Evolutionary conservation across 352 stramenopile species (phyloP).

Genomic region (Pilasporangium apinafurcum): DNA sequence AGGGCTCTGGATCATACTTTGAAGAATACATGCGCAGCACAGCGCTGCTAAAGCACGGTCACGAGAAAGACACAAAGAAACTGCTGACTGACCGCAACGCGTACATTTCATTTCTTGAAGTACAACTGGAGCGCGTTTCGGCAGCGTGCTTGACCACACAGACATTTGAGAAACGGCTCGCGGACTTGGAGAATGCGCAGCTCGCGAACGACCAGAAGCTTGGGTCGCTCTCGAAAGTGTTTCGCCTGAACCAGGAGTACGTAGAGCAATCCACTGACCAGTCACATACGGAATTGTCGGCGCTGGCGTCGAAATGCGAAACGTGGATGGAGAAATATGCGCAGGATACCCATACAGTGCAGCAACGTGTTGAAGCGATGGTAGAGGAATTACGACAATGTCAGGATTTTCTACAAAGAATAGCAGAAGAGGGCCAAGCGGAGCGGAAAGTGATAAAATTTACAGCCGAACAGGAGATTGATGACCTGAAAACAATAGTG

Average conservation of each 20-base stretch:
- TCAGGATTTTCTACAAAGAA: constrained; percentile 28
- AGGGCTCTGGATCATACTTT: constrained; percentile 56
- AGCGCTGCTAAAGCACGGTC: constrained; percentile 58
- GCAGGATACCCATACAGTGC: constrained; percentile 27
- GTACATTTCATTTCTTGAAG: constrained; percentile 86
- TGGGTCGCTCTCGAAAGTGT: constrained; percentile 59
- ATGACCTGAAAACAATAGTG: constrained; percentile 47
- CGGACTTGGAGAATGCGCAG: constrained; percentile 42
- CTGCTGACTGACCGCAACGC: constrained; percentile 78
- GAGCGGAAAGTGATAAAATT: constrained; percentile 13
- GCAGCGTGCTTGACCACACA: constrained; percentile 68
- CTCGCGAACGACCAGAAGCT: constrained; percentile 43
- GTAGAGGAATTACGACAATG: constrained; percentile 36
- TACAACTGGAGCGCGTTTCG: constrained; percentile 84
- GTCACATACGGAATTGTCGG: constrained; percentile 19
- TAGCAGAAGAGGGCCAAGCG: constrained; percentile 23
- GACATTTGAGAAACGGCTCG: constrained; percentile 56
- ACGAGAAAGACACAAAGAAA: constrained; percentile 46
- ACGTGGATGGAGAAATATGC: constrained; percentile 70
- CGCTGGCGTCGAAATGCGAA: constrained; percentile 30
- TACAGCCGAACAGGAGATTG: constrained; percentile 23
- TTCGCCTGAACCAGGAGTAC: constrained; percentile 67
- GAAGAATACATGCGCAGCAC: constrained; percentile 79
- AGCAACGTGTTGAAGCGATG: constrained; percentile 17
- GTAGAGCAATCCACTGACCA: constrained; percentile 49